Evolutionary conservation across 2,329 filamentous ascomycete species (phyloP), one percentile per base, ranked within the genome.

Genomic region (Sporothrix humicola): DNA sequence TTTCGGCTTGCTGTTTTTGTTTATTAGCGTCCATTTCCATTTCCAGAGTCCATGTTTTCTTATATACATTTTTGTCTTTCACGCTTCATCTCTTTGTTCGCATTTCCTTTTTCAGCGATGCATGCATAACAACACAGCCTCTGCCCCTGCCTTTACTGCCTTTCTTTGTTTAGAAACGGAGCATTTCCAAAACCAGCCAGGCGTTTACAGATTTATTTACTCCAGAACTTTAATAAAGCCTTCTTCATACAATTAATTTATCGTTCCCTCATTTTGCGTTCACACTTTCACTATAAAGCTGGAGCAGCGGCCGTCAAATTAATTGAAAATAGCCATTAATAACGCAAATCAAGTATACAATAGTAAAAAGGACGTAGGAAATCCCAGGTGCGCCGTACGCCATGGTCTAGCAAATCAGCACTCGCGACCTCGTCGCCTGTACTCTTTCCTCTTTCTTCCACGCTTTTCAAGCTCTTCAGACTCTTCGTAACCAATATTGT

Each of bases 341-440:
- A 13, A 54, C 46, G 48, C 46, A 42, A 37, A 37, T 37, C 31
- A 52, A 23, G 37, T 46, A n/a, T 10, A 23, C 42, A 44, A 65
- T 23, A 44, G 37, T 26, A 12, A 20, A 3, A 52, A 31, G 23
- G 15, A 20, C 7, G 4, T 12, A 69, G 42, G 42, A 13, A 12
- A 20, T 52, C 17, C 66, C 66, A 37, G 31, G 26, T 68, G 66
- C 66, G 26, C 66, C 66, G 15, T 54, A 68, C 65, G 65, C 65
- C 65, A 37, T 68, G 48, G 46, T 68, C 23, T 68, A 68, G 46
- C 44, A 50, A 68, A 52, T 50, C 46, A 13, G 23, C 52, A 46
- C 23, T 37, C 23, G 23, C 48, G 46, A 50, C 23, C 48, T 52
- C 10, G 61, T 52, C 26, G 46, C 23, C 65, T 7, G n/a, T 52